Base-by-base conservation (phyloP, 352 stramenopile genomes). In the Phytophthora chlamydospora region DNA sequence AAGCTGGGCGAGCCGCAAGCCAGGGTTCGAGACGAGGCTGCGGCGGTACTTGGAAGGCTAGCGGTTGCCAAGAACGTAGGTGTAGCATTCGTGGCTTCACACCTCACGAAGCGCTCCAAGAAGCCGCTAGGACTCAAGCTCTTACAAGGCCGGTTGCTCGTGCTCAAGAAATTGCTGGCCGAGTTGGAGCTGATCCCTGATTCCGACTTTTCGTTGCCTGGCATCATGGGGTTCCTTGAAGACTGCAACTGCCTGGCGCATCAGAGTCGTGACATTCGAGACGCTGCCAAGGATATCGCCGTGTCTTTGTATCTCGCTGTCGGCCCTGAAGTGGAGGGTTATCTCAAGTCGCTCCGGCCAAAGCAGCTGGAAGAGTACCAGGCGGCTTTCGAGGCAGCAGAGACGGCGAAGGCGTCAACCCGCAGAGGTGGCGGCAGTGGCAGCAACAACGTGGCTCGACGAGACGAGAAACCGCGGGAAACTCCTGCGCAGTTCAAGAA, bases 351-450 rank as follows among this genome's bases (percentile, higher is more conserved):
- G 4, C 65, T 97, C 6, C 80, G 91, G 6, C 85, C 88, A 6
- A 98, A 97, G 66, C 91, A 97, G 59, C 54, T 95, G 17, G 90
- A 97, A 46, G 91, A 98, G 58, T 98, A 98, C 47, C 83, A 95
- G 54, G 68, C 78, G 27, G 89, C 89, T 9, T 98, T 98, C 44
- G 84, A 93, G 50, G 76, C 73, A 8, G 74, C 73, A 14, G 68
- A 85, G 48, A 81, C 69, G 13, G 66, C 74, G 31, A 85, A 83
- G 46, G 73, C 56, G 5, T 67, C 63, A 55, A 58, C 17, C 10
- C 45, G 11, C 40, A 32, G n/a, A 50, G 56, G 24, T 13, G 42
- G 34, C 54, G 35, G 13, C 3, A 46, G 51, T 17, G 17, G 36
- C 31, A 44, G 40, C 33, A 48, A 42, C 6, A 58, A 52, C 10